Conservation (phyloP, 805 yeast species). For the Cyberlindnera petersonii region DNA sequence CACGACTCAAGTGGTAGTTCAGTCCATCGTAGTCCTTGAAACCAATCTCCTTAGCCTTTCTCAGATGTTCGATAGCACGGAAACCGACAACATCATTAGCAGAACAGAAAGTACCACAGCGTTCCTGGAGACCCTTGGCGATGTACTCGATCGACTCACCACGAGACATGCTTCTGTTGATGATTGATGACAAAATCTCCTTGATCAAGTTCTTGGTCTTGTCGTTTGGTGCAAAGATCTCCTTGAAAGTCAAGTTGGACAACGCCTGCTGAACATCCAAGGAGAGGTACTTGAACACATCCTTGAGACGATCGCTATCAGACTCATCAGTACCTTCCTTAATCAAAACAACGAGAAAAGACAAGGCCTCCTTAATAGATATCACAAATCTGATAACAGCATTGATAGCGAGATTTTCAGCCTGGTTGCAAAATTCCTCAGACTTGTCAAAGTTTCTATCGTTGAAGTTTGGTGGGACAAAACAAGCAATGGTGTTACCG, state of each 20-base stretch:
- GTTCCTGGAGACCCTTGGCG: conserved; percentile 81
- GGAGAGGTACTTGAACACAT: conserved; percentile 65
- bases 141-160: conserved; percentile 94
- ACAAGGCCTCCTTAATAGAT: conserved; percentile 83
- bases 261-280: conserved; percentile 65
- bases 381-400: conserved; percentile 70
- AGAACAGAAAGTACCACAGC: conserved; percentile 93
- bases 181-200: conserved; percentile 83
- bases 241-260: conserved; percentile 63
- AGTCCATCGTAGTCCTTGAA: conserved; percentile 66
- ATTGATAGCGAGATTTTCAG: conserved; percentile 85
- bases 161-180: conserved; percentile 79
- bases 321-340: conserved; percentile 55
- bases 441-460: conserved; percentile 31
- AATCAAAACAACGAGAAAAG: conserved; percentile 76
- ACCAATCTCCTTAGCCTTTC: conserved; percentile 77
- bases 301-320: conserved; percentile 38
- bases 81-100: conserved; percentile 90
- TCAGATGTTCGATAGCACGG: conserved; percentile 88
- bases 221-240: conserved; percentile 68
- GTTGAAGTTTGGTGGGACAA: conserved; percentile 52
- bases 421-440: conserved; percentile 73
- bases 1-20: conserved; percentile 62
- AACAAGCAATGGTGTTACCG: conserved; percentile 57
- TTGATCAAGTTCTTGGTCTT: conserved; percentile 57